These are phyloP conservation scores for Calonectria multiphialidica DNA, from an alignment of 2,329 filamentous ascomycete genomes.

Conservation along the genomic window DNA sequence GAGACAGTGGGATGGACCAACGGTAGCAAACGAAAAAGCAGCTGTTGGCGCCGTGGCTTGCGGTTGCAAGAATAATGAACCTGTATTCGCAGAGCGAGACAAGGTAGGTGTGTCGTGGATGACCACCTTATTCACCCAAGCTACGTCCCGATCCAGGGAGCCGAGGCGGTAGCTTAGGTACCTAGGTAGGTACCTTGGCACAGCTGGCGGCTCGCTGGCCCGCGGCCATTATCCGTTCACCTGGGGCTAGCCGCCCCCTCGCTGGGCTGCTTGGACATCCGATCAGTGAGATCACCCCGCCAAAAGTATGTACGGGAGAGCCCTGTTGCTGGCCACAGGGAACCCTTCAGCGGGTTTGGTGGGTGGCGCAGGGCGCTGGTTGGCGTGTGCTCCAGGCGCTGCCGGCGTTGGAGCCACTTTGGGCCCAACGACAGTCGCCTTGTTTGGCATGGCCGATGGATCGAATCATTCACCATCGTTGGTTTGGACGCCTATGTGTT, in stretches of 20 bases:
- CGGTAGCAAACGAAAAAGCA: conserved; percentile 6
- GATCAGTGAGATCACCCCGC: conserved; percentile 21
- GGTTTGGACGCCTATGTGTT: conserved; percentile 38
- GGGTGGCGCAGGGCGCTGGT: conserved; percentile 4
- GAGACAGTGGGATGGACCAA: background rate
- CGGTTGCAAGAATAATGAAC: conserved; percentile 19
- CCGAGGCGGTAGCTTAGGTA: conserved; percentile 16
- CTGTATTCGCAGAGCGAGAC: conserved; percentile 17
- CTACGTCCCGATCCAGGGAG: conserved; percentile 8
- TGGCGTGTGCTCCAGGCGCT: conserved; percentile 7
- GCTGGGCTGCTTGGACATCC: background rate
- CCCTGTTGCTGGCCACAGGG: background rate
- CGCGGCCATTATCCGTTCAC: background rate
- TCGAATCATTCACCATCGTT: conserved; percentile 41
- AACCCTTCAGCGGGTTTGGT: background rate
- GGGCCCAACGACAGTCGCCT: conserved; percentile 30
- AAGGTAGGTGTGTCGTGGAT: conserved; percentile 21
- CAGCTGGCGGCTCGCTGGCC: background rate
- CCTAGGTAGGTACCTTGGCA: conserved; percentile 1
- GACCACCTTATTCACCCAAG: conserved; percentile 11
- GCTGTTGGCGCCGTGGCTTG: conserved; percentile 16
- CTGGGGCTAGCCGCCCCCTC: background rate
- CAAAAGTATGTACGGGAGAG: background rate
- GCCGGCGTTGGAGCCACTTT: conserved; percentile 32
- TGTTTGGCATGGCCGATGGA: conserved; percentile 33